These are phyloP conservation scores for Echinosphaeria canescens DNA, from an alignment of 2,329 filamentous ascomycete species.

Conservation along the genomic window DNA sequence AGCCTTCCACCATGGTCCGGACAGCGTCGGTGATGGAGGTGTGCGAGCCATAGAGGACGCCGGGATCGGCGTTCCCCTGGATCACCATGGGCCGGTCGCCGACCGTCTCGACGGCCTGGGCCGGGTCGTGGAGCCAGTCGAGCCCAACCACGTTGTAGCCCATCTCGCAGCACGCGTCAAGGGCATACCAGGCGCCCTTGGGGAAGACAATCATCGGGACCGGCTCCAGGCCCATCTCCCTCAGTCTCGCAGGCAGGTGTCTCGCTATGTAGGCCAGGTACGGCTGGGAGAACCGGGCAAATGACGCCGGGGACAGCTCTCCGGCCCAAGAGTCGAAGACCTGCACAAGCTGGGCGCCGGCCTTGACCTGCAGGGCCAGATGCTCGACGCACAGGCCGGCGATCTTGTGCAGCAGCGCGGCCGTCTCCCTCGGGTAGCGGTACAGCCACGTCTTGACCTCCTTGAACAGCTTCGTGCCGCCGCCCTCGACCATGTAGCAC, in stretches of 20 bases:
- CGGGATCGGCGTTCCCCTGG: constrained; percentile 92
- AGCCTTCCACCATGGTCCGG: constrained; percentile 71
- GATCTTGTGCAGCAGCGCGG: constrained; percentile 74
- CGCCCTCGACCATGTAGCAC: constrained; percentile 98
- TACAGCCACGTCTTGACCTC: constrained; percentile 96
- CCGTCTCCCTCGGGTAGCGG: constrained; percentile 61
- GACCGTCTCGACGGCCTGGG: constrained; percentile 62
- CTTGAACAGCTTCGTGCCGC: constrained; percentile 85
- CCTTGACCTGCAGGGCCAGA: constrained; percentile 75
- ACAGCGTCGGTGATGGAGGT: constrained; percentile 67
- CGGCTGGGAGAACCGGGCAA: constrained; percentile 69
- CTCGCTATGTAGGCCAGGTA: constrained; percentile 70
- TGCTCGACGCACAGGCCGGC: constrained; percentile 90
- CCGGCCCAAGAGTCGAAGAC: constrained; percentile 98
- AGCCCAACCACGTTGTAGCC: constrained; percentile 89
- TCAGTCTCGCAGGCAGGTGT: constrained; percentile 53
- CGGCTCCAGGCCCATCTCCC: constrained; percentile 50
- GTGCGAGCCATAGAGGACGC: constrained; percentile 69
- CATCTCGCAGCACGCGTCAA: constrained; percentile 69
- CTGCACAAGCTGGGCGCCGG: constrained; percentile 87
- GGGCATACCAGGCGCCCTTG: constrained; percentile 90
- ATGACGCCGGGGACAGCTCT: constrained; percentile 68
- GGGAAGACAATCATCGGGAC: constrained; percentile 98
- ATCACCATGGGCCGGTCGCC: constrained; percentile 54
- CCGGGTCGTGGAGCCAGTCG: constrained; percentile 86